phyloP scores from a whole-genome alignment of 2,329 filamentous ascomycete genomes.

The Coccinonectria pachysandricola region DNA sequence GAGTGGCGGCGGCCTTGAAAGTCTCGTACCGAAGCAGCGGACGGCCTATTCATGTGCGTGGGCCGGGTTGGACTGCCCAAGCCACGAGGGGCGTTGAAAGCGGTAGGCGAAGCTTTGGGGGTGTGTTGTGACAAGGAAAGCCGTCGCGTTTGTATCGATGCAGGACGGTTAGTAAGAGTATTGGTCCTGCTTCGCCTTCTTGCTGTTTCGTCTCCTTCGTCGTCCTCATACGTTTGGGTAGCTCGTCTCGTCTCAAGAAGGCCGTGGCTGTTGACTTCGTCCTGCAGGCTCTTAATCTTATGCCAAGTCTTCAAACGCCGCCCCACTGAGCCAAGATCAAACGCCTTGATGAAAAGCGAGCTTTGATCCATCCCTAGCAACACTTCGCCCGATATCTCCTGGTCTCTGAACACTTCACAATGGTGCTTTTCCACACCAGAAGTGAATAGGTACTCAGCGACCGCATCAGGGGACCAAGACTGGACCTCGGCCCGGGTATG shows the following conservation, averaged over 20 bases:
- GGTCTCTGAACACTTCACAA: constrained; percentile 88
- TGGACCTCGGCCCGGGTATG: constrained; percentile 65
- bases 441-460: constrained; percentile 81
- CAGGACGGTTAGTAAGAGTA: constrained; percentile 44
- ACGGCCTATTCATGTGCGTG: constrained; percentile 52
- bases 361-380: constrained; percentile 91
- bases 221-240: constrained; percentile 48
- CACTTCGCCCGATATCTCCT: constrained; percentile 92
- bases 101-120: constrained; percentile 35
- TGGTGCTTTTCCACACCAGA: constrained; percentile 78
- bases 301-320: constrained; percentile 90
- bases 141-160: constrained; percentile 37
- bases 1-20: constrained; percentile 77
- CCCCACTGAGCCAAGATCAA: constrained; percentile 85
- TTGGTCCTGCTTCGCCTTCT: constrained; percentile 45
- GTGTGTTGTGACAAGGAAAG: constrained; percentile 41
- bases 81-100: constrained; percentile 28
- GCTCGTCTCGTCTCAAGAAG: constrained; percentile 35
- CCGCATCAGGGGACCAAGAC: constrained; percentile 68
- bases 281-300: constrained; percentile 84
- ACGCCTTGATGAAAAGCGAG: constrained; percentile 89
- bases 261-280: constrained; percentile 58
- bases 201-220: constrained; percentile 45
- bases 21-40: constrained; percentile 71
- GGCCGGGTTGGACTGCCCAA: constrained; percentile 37